Evolutionary conservation across 2,329 filamentous ascomycete genomes (phyloP), one percentile per base, ranked within the genome.

Genomic region (Tolypocladium guangdongense): DNA sequence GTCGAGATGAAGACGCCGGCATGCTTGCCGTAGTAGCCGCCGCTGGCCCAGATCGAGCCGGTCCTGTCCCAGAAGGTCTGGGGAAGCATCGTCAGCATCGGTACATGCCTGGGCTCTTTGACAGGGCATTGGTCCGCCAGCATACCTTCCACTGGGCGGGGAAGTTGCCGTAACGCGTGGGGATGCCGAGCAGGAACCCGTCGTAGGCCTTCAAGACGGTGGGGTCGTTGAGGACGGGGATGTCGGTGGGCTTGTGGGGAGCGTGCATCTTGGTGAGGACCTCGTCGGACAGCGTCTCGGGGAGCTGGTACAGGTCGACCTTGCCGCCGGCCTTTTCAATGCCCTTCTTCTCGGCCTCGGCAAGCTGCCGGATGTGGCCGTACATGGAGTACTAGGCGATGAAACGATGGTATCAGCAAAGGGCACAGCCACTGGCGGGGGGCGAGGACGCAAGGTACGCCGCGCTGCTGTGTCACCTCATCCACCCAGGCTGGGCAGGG

Each of bases 111-210:
- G 27, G 5, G 6, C 18, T 20, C 18, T 2, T 20, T 10, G 18
- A 20, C n/a, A 10, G 43, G 5, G 27, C 18, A 20, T 20, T 30
- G 24, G 7, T 11, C 27, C 27, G 18, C 20, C 43, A 32, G 54
- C 63, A 51, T 59, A 71, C 72, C 79, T 93, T 96, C 88, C 88
- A 96, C 76, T 99, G 93, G 20, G 86, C 88, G 49, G 92, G 91
- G 80, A 96, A 96, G 83, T 95, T 97, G 64, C 93, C 93, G 76
- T 89, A 99, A 61, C 93, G 83, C 51, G 93, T 99, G 56, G 93
- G 93, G 70, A 97, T 93, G 61, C 93, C 93, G 64, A 97, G 81
- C 59, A 99, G 84, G 77, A 96, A 85, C 61, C 77, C 93, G 66
- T 97, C 91, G 75, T 95, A 97, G 52, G 76, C 59, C 66, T 84